Conservation (phyloP, 31 red algal species). For the Asparagopsis taxiformis region DNA sequence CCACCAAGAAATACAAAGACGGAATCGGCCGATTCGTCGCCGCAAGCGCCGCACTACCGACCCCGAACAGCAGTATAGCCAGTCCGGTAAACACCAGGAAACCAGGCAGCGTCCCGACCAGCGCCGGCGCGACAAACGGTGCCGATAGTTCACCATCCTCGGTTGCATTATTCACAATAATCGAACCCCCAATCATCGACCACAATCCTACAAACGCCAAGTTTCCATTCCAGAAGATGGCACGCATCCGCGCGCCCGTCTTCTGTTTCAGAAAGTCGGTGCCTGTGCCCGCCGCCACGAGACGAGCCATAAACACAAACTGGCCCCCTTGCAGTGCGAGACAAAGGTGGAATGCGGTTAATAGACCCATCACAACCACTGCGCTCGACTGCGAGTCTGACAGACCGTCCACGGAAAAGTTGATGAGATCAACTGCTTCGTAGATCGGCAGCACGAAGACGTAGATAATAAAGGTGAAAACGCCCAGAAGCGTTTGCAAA, state of each 20-base stretch:
- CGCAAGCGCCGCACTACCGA: neutral
- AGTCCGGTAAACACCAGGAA: neutral
- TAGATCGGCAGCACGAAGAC: neutral
- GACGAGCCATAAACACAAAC: no score
- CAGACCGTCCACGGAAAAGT: neutral
- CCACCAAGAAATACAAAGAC: no score
- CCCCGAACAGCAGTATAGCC: neutral
- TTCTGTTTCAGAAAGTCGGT: neutral
- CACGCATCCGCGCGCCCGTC: neutral
- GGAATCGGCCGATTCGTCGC: no score
- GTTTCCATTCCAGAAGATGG: conserved; percentile 5
- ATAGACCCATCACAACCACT: neutral
- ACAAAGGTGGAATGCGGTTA: neutral
- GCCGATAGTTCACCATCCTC: neutral
- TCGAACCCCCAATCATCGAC: neutral
- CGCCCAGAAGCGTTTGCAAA: neutral
- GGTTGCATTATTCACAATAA: neutral
- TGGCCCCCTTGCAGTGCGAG: conserved; percentile 15
- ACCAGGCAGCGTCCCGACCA: neutral
- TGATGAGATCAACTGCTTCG: neutral
- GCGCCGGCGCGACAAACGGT: conserved; percentile 8
- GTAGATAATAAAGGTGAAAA: conserved; percentile 5
- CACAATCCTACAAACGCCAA: neutral
- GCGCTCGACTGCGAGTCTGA: neutral
- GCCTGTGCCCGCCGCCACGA: no score